Evolutionary conservation across 2,329 filamentous ascomycete genomes (phyloP).

Genomic region (Catunica adiposa): DNA sequence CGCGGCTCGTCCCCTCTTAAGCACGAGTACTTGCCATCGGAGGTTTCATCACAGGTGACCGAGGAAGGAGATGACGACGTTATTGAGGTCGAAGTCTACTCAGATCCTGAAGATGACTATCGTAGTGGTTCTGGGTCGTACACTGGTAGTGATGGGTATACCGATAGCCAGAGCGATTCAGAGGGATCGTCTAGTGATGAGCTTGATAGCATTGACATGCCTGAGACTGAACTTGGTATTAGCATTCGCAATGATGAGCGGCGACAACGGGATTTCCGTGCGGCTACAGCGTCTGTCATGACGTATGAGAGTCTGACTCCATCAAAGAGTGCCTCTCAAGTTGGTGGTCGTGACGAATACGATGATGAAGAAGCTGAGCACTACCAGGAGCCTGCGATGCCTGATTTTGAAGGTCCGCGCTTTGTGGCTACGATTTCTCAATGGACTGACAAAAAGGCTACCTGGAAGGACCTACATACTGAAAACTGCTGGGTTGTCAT

Average conservation of each 20-base stretch:
- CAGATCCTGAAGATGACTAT: slow-evolving; percentile 33
- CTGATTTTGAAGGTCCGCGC: slow-evolving; percentile 27
- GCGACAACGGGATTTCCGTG: slow-evolving; percentile 17
- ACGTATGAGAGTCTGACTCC: slow-evolving; percentile 51
- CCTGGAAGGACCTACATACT: slow-evolving; percentile 41
- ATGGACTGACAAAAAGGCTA: slow-evolving; percentile 43
- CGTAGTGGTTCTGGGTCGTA: slow-evolving; percentile 9
- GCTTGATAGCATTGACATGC: slow-evolving; percentile 42
- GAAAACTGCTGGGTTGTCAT: slow-evolving; percentile 39
- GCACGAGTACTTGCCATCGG: slow-evolving; percentile 88
- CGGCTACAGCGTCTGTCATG: slow-evolving; percentile 25
- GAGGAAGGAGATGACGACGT: slow-evolving; percentile 32
- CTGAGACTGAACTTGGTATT: slow-evolving; percentile 40
- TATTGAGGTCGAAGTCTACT: slow-evolving; percentile 25
- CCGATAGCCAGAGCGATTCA: slow-evolving; percentile 4
- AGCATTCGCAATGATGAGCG: slow-evolving; percentile 31
- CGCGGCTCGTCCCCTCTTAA: slow-evolving; percentile 86
- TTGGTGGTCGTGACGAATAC: slow-evolving; percentile 25
- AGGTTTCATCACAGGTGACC: slow-evolving; percentile 36
- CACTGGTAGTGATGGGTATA: slow-evolving; percentile 19
- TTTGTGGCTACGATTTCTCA: slow-evolving; percentile 41
- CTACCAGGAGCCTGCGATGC: slow-evolving; percentile 12
- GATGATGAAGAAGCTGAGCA: slow-evolving; percentile 1
- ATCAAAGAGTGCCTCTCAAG: slow-evolving; percentile 69
- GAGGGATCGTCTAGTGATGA: slow-evolving; percentile 37